Conservation (phyloP, 306 rosid genomes). For the Vigna reflexopilosa region DNA sequence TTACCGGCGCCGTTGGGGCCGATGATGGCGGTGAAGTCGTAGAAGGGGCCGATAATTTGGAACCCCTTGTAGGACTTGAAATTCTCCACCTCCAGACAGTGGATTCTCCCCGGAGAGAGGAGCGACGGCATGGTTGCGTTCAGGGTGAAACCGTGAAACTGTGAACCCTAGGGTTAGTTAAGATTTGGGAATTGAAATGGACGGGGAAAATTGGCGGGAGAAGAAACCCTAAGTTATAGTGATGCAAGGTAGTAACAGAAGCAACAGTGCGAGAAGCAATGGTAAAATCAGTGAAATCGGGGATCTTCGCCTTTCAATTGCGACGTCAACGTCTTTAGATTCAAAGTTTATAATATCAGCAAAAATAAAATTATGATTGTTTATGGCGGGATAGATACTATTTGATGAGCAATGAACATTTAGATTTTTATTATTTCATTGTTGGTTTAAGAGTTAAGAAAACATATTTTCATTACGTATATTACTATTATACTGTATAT, state of each 20-base stretch:
- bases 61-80: slow-evolving; percentile 96
- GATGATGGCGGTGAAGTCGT: slow-evolving; percentile 91
- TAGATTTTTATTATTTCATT: no score
- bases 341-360: no score
- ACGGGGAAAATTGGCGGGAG: slow-evolving; percentile 30
- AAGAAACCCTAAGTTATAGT: neutral
- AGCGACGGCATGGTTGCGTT: slow-evolving; percentile 76
- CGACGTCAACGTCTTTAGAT: neutral
- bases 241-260: neutral
- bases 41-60: slow-evolving; percentile 90
- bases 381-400: neutral
- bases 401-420: neutral
- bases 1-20: slow-evolving; percentile 99
- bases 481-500: no score
- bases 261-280: neutral
- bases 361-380: neutral
- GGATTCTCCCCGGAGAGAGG: slow-evolving; percentile 84
- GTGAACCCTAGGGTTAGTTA: neutral
- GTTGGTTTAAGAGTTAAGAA: no score
- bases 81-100: slow-evolving; percentile 83
- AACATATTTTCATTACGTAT: no score
- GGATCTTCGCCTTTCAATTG: neutral
- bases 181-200: slow-evolving; percentile 40
- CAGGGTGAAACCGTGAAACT: slow-evolving; percentile 38
- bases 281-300: no score